Base-by-base conservation (phyloP, 345 rosid species). In the Alliaria petiolata region DNA sequence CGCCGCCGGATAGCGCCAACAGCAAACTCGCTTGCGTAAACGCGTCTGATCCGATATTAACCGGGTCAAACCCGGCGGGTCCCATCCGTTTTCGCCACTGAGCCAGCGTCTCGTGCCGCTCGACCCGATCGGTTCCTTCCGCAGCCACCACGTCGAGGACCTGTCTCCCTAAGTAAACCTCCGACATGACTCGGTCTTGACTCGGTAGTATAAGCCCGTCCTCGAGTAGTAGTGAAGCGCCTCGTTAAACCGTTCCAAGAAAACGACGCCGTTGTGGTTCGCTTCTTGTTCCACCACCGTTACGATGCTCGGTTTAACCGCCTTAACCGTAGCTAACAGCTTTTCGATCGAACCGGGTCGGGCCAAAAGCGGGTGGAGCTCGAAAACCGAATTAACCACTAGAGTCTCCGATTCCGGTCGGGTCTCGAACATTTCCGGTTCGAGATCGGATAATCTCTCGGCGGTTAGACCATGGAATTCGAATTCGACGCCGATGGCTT, bases 231-330 rank as follows among this genome's bases (percentile, higher is more conserved):
- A 90, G 44, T 88, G 71, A 30, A 92, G 77, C 3, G 96, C 81
- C 56, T 83, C 88, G 6, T 86, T 85, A 70, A 92, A 88, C 63
- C 98, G 78, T 54, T 86, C 90, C 63, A 88, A 12, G 76, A 90
- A 89, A n/a, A 65, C 78, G 35, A 78, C 70, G 46, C 85, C 88
- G 78, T 92, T 90, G 17, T 90, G 98, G 69, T 81, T 83, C 38
- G 93, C 87, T 74, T 92, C 98, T 62, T 88, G 96, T 65, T 92
- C 98, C 2, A 88, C 91, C 8, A 89, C 80, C 0, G 96, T 90
- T 77, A 92, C 62, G 33, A 92, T 82, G 47, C 81, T 84, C 70
- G 96, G 95, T 72, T 84, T 82, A 65, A 92, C 33, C 63, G 51
- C 69, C 42, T 83, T 82, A 76, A 92, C 84, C 82, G 91, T 88